Conservation (phyloP, 1,139 yeast genomes). For the Scheffersomyces parashehatae region DNA sequence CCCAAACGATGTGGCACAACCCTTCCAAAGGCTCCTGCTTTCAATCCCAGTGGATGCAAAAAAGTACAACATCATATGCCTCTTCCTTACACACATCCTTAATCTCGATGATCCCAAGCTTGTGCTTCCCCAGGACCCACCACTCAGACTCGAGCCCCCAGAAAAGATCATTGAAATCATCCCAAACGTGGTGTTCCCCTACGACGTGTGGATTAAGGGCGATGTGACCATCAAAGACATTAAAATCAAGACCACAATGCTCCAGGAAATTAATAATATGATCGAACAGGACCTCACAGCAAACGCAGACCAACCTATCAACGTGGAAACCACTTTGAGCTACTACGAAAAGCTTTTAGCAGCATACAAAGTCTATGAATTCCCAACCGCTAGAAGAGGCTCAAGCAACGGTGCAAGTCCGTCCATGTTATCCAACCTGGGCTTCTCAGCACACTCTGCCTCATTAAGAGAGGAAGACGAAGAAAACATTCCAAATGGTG, state of each 20-base stretch:
- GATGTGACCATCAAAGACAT: constrained; percentile 34
- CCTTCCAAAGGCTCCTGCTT: constrained; percentile 28
- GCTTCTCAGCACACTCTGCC: not conserved
- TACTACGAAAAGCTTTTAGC: constrained; percentile 38
- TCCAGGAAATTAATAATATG: constrained; percentile 37
- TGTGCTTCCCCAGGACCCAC: not conserved
- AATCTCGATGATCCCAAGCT: constrained; percentile 17
- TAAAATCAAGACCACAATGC: constrained; percentile 34
- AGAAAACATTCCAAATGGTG: constrained; percentile 13
- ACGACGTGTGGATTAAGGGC: constrained; percentile 42
- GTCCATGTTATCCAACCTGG: not conserved
- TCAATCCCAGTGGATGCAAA: constrained; percentile 29
- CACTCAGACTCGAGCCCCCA: not conserved
- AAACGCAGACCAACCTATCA: constrained; percentile 19
- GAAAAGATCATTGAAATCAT: constrained; percentile 24
- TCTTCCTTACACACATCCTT: constrained; percentile 22
- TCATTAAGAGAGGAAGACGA: constrained; percentile 29
- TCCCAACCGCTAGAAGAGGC: constrained; percentile 15
- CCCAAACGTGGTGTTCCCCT: constrained; percentile 37
- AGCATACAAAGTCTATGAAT: constrained; percentile 40
- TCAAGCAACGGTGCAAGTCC: not conserved
- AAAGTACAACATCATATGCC: constrained; percentile 25
- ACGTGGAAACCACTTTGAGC: constrained; percentile 23
- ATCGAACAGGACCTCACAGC: constrained; percentile 26
- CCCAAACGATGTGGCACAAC: constrained; percentile 4